Evolutionary conservation across 2,329 filamentous ascomycete species (phyloP), one percentile per base, ranked within the genome.

Genomic region (Colletotrichum coccodes): DNA sequence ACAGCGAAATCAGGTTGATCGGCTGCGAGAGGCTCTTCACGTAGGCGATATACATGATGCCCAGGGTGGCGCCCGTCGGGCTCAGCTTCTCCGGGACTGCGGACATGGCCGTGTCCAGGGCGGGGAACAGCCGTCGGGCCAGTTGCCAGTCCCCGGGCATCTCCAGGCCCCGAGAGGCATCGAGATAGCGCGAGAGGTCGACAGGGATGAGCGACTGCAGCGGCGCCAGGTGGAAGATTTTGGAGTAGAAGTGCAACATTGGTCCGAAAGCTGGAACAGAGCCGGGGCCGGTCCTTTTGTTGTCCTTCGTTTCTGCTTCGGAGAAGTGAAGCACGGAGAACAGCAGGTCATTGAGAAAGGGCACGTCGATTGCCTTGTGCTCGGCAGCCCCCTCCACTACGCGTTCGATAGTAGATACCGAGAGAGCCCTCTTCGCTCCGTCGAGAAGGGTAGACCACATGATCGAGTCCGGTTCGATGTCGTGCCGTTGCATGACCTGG

Each of bases 361-460:
- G 72, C 52, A 81, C 82, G 5, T 84, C 77, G 58, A 91, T 83
- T 50, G 92, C 84, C 36, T 82, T 81, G 49, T 84, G 46, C 44
- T 63, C 44, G 42, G 46, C 52, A 26, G 79, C 80, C 1, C 82
- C 73, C 12, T 80, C 81, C 32, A 81, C 70, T 1, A 79, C 75
- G 36, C 73, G 73, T 18, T 70, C 64, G n/a, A 94, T 82, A 30
- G 85, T 84, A 3, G 82, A 77, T 5, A 85, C 81, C 69, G 93
- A 85, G 28, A 83, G 78, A 23, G 83, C 83, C 4, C 77, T 76
- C 72, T 94, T 93, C 59, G 92, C 91, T 36, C 91, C 91, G 67
- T 91, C 87, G 47, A 97, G 85, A 38, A 97, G 82, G 32, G 90
- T 89, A 1, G 90, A 84, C 76, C 91, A 93, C 0, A 93, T 91